Conservation (phyloP, 352 stramenopile genomes). For the Peronospora tabacina region DNA sequence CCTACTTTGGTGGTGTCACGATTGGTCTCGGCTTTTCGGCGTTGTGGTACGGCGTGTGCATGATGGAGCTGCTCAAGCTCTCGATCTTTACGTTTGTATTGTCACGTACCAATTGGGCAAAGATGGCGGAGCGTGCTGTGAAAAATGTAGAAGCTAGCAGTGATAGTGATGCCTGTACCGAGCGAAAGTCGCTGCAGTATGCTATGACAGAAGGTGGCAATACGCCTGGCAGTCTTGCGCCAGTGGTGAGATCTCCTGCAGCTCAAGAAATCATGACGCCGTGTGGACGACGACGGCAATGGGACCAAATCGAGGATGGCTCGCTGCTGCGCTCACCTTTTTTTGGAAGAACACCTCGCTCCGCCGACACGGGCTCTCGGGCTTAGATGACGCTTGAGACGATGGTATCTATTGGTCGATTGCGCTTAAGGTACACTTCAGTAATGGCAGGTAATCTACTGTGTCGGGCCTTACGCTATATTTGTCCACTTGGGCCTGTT, state of each 20-base stretch:
- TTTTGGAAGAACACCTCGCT: slow-evolving; percentile 22
- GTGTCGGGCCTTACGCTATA: slow-evolving; percentile 11
- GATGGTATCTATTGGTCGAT: slow-evolving; percentile 22
- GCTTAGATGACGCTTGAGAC: slow-evolving; percentile 20
- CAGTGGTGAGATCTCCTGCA: slow-evolving; percentile 42
- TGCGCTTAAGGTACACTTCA: slow-evolving; percentile 14
- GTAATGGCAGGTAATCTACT: slow-evolving; percentile 18
- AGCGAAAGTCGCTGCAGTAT: slow-evolving; percentile 36
- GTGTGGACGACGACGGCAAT: slow-evolving; percentile 40
- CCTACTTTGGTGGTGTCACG: slow-evolving; percentile 43
- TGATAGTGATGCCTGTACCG: slow-evolving; percentile 30
- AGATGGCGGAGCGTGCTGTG: slow-evolving; percentile 36
- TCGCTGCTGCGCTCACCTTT: slow-evolving; percentile 24
- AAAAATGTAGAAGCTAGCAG: slow-evolving; percentile 35
- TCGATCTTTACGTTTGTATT: slow-evolving; percentile 34
- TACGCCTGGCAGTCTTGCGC: slow-evolving; percentile 38
- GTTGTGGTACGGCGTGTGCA: slow-evolving; percentile 42
- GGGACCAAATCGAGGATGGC: slow-evolving; percentile 50
- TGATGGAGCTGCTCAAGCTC: slow-evolving; percentile 44
- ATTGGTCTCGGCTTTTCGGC: slow-evolving; percentile 40
- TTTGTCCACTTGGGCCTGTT: slow-evolving; percentile 23
- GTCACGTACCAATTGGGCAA: slow-evolving; percentile 32
- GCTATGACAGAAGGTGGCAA: slow-evolving; percentile 46
- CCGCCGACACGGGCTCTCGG: slow-evolving; percentile 17
- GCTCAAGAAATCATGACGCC: slow-evolving; percentile 48